phyloP scores from a whole-genome alignment of 1,284 basidiomycete genomes.

The Rhodotorula sp. region DNA sequence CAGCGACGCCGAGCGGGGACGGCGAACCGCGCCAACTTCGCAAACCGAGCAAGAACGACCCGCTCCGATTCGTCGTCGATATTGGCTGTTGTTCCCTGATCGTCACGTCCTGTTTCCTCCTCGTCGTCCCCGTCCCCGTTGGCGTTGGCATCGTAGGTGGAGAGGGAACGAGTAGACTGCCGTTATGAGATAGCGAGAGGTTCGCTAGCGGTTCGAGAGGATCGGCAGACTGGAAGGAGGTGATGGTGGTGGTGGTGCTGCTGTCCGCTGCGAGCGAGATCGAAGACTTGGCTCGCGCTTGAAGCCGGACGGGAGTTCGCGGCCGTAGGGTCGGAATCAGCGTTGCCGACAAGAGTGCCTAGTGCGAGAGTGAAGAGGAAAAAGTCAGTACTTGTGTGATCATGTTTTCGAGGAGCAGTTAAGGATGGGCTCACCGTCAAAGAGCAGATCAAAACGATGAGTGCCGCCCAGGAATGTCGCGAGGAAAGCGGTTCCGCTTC shows the following conservation, averaged over 20 bases:
- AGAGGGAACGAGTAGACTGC: neutral
- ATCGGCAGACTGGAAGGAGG: slow-evolving; percentile 30
- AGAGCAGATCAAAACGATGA: too few relatives aligned
- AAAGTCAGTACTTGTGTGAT: neutral
- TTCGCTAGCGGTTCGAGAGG: slow-evolving; percentile 32
- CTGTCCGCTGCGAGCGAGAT: neutral
- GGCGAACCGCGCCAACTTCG: neutral
- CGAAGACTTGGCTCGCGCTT: too few relatives aligned
- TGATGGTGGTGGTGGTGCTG: neutral
- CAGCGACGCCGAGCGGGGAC: neutral
- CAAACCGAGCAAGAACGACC: neutral
- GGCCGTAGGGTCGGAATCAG: slow-evolving; percentile 1
- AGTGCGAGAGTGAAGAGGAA: too few relatives aligned
- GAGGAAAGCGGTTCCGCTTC: too few relatives aligned
- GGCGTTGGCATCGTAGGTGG: neutral
- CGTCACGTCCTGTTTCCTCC: too few relatives aligned
- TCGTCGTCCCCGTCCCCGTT: neutral
- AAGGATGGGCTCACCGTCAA: too few relatives aligned
- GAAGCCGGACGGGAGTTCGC: slow-evolving; percentile 11
- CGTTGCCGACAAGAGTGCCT: neutral
- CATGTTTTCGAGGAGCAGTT: too few relatives aligned
- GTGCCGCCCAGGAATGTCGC: neutral
- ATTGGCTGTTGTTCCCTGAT: too few relatives aligned
- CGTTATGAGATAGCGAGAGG: slow-evolving; percentile 9
- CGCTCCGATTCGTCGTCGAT: neutral